Evolutionary conservation across 2,329 filamentous ascomycete genomes (phyloP).

Genomic region (Aspergillus pseudoviridinutans): DNA sequence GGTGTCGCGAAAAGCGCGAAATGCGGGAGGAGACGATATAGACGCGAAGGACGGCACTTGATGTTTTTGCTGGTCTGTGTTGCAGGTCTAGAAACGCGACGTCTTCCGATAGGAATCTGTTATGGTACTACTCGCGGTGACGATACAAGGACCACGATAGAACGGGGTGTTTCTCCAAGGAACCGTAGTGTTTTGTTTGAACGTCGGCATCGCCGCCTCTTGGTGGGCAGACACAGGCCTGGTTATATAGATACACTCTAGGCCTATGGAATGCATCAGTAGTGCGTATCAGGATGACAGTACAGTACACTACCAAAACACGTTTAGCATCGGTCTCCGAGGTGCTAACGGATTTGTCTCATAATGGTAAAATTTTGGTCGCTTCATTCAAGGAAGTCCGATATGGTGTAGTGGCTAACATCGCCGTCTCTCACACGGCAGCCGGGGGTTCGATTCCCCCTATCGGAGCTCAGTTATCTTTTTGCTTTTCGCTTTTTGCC

Average conservation of each 20-base stretch:
- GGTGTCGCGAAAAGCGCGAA: conserved; percentile 13
- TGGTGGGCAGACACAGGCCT: no score
- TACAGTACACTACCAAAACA: neutral
- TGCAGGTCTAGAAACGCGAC: neutral
- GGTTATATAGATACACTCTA: no score
- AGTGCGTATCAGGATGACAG: neutral
- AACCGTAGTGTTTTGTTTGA: neutral
- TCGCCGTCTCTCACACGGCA: conserved; percentile 24
- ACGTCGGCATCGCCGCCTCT: neutral
- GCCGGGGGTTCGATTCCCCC: conserved; percentile 25
- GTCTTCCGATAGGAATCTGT: neutral
- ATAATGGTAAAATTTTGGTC: no score
- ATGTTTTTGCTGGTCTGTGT: neutral
- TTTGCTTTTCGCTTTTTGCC: neutral
- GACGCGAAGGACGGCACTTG: neutral
- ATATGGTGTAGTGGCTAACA: conserved; percentile 21
- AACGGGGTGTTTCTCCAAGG: neutral
- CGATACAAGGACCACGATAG: neutral
- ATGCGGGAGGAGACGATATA: neutral
- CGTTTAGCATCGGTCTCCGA: no score
- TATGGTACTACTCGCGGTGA: neutral
- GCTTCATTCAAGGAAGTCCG: neutral
- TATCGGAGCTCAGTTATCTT: conserved; percentile 12
- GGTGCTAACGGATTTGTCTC: no score
- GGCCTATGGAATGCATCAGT: no score